phyloP scores from a whole-genome alignment of 306 rosid species.

The Nissolia schottii region DNA sequence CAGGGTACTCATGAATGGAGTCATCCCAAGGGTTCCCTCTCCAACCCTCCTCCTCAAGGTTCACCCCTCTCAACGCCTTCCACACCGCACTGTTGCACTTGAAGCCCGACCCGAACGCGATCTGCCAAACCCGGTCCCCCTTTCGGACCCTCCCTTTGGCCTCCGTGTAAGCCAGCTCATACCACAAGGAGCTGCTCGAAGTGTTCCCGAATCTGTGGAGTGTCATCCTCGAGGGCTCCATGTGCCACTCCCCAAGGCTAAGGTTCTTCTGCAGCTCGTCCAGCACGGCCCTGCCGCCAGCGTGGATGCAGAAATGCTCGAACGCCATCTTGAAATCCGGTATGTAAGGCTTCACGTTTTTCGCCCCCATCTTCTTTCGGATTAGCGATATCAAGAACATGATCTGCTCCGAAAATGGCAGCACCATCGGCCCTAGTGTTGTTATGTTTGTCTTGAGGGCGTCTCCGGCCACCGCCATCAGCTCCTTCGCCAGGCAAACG shows the following conservation, averaged over 20 bases:
- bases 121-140: conserved; percentile 93
- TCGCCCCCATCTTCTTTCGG: conserved; percentile 33
- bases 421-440: conserved; percentile 73
- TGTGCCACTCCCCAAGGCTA: conserved; percentile 73
- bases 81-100: conserved; percentile 92
- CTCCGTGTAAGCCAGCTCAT: conserved; percentile 77
- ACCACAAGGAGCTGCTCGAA: conserved; percentile 89
- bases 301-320: conserved; percentile 93
- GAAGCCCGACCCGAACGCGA: conserved; percentile 88
- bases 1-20: conserved; percentile 55
- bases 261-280: conserved; percentile 86
- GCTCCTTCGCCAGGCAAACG: conserved; percentile 66
- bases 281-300: conserved; percentile 82
- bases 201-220: conserved; percentile 89
- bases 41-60: conserved; percentile 27
- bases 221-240: conserved; percentile 95
- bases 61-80: conserved; percentile 52
- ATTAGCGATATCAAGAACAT: conserved; percentile 54
- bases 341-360: conserved; percentile 69
- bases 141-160: conserved; percentile 63
- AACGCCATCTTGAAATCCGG: conserved; percentile 84
- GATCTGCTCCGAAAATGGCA: conserved; percentile 74
- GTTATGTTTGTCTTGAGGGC: conserved; percentile 81
- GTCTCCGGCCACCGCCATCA: conserved; percentile 90
- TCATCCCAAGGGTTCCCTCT: conserved; percentile 85